phyloP scores from a whole-genome alignment of 164 flowering plant species.

The Stephania cephalantha region DNA sequence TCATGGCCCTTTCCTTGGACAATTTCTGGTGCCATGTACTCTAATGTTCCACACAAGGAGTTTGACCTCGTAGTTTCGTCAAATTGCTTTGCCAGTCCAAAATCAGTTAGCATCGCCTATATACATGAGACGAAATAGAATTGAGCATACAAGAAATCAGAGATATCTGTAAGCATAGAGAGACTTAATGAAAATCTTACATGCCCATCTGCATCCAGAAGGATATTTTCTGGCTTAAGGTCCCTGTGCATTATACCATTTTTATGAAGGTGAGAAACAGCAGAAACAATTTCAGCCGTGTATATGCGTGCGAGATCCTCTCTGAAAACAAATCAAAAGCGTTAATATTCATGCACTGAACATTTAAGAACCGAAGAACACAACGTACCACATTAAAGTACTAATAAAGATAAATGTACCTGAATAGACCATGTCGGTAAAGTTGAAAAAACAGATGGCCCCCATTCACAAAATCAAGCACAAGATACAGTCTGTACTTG shows the following conservation, averaged over 20 bases:
- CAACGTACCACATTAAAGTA: background rate
- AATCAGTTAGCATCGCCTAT: constrained; percentile 90
- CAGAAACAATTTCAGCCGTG: constrained; percentile 81
- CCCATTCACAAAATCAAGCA: constrained; percentile 78
- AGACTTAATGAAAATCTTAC: constrained; percentile 21
- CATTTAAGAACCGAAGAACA: background rate
- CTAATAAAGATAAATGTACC: constrained; percentile 26
- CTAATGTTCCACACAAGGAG: constrained; percentile 87
- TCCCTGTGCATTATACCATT: constrained; percentile 90
- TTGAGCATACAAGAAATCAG: background rate
- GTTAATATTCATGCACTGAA: background rate
- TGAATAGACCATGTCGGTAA: constrained; percentile 77
- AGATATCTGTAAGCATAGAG: background rate
- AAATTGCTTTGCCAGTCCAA: constrained; percentile 87
- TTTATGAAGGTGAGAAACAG: constrained; percentile 74
- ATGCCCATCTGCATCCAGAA: constrained; percentile 78
- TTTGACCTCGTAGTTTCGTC: constrained; percentile 72
- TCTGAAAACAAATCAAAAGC: constrained; percentile 29
- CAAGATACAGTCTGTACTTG: constrained; percentile 69
- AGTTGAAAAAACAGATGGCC: constrained; percentile 87
- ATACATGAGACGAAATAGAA: background rate
- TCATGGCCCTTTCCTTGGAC: constrained; percentile 85
- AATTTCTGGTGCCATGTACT: constrained; percentile 96
- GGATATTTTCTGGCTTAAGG: constrained; percentile 83
- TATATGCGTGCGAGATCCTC: constrained; percentile 78